Evolutionary conservation across 495 filamentous ascomycete species (phyloP), one percentile per base, ranked within the genome.

Genomic region (Podospora pseudopauciseta): DNA sequence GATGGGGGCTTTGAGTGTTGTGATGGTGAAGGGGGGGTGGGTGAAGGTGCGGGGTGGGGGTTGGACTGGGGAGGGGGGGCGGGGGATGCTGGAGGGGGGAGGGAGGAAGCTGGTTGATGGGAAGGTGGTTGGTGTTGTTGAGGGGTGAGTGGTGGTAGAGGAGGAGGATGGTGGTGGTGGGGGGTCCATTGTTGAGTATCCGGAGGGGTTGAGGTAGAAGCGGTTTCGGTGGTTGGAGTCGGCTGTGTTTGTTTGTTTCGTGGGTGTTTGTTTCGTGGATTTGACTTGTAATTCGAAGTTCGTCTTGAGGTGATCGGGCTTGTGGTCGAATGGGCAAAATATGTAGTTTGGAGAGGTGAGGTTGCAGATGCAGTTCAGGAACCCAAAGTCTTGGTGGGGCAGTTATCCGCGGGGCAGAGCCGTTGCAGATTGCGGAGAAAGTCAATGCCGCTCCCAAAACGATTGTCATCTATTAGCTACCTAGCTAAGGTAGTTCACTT

Each of bases 1-100:
- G 76, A 99, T 99, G 54, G 95, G 94, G 27, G 92, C 87, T 81
- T 96, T 96, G 72, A 90, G 89, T 16, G 90, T 90, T 3, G 86
- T 84, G 73, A 97, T 89, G 66, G 77, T 85, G 80, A 93, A 95
- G 60, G 84, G 81, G 65, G 86, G 82, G 66, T 90, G 86, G 4
- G 72, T 72, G 75, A 83, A 80, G n/a, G 78, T 77, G 13, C 74
- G 73, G 4, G 85, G 85, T 13, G 77, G n/a, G 16, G 53, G 27
- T 55, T 23, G 26, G 63, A n/a, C 9, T 28, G 55, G 54, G 54
- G 16, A 13, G 60, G 63, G 58, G 13, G 60, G 30, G 39, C 58
- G 20, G 59, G 34, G 7, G 2, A 5, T 32, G 27, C 26, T 53
- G 9, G 20, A 6, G 55, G 58, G 3, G 65, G 39, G 59, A 26